Base-by-base conservation (phyloP, 2,329 filamentous ascomycete species). In the Aspergillus versicolor region DNA sequence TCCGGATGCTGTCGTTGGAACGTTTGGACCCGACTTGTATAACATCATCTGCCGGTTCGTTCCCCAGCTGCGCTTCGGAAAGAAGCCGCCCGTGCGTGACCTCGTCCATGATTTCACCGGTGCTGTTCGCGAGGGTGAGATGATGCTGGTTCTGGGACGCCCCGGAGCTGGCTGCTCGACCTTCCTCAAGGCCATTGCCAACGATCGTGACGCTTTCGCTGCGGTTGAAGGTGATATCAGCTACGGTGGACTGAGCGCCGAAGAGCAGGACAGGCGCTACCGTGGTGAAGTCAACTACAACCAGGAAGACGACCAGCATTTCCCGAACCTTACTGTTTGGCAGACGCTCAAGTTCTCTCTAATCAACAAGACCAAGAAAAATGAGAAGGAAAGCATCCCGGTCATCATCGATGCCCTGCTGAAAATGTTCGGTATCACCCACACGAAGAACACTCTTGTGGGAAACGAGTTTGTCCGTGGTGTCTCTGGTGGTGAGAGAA, bases 1-100 rank as follows among this genome's bases (percentile, higher is more conserved):
- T 0, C 89, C 90, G 0, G 83, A 90, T 61, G 90, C 90, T 3
- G 80, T 93, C 38, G 61, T 91, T 4, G 89, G 89, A 21, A 92
- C 89, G 0, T 93, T 94, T 69, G 90, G 90, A 0, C 90, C 90
- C 0, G 90, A 93, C 71, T 75, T 93, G 1, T 93, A 90, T 70
- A 81, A 78, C 21, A 75, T 90, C 6, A 64, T 92, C 13, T 78
- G 77, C 32, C 68, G 76, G 6, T 85, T 83, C 56, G 66, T 85
- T 22, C 84, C 84, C 0, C 74, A 76, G 19, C 58, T 85, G 15
- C 76, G 73, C 40, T 72, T 83, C 46, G 76, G 78, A 6, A 77
- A 77, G 46, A 74, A 77, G 19, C 79, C 78, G 4, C 77, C 81
- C 30, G 79, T 79, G 15, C 76, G 83, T 37, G 78, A 79, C 27